A percentile compares a stretch with the other conserved stretches of the same genome.
Evolutionary conservation across 768 basidiomycete genomes (phyloP).

Genomic region (Leucogyrophana mollusca): DNA sequence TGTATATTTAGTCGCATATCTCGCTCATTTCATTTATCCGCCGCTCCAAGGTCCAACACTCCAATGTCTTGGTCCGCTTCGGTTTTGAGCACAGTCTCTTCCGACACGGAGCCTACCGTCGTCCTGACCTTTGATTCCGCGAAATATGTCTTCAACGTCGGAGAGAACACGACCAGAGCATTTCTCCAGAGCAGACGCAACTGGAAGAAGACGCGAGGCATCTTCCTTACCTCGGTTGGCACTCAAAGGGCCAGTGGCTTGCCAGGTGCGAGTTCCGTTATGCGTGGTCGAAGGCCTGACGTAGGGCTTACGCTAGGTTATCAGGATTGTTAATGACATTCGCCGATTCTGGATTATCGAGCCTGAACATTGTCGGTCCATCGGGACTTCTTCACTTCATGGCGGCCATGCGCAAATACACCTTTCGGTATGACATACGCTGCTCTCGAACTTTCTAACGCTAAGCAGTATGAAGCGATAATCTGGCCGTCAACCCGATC

Average conservation of each 20-base stretch:
- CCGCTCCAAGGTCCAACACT: conserved; percentile 1
- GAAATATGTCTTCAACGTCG: conserved; percentile 87
- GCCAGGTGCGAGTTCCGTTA: conserved; percentile 53
- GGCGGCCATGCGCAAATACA: conserved; percentile 68
- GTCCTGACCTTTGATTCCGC: conserved; percentile 72
- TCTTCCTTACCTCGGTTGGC: conserved; percentile 72
- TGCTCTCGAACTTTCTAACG: neutral
- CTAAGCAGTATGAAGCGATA: conserved; percentile 37
- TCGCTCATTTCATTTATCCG: conserved; percentile 15
- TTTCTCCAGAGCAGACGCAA: conserved; percentile 66
- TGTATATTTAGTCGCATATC: conserved; percentile 21
- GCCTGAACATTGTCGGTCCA: conserved; percentile 69
- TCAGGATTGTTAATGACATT: conserved; percentile 77
- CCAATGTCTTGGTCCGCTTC: conserved; percentile 63
- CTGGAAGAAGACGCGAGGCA: conserved; percentile 62
- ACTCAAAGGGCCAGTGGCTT: conserved; percentile 69
- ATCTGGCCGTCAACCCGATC: conserved; percentile 43
- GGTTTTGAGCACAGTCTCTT: conserved; percentile 55
- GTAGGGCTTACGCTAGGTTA: neutral
- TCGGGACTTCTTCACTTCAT: conserved; percentile 67
- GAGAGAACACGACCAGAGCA: conserved; percentile 76
- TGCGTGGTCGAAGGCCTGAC: neutral
- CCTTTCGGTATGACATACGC: conserved; percentile 52
- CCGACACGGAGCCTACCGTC: conserved; percentile 82
- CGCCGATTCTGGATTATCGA: conserved; percentile 64